Conservation (phyloP, 2,329 filamentous ascomycete species). For the Colletotrichum cordylinicola region DNA sequence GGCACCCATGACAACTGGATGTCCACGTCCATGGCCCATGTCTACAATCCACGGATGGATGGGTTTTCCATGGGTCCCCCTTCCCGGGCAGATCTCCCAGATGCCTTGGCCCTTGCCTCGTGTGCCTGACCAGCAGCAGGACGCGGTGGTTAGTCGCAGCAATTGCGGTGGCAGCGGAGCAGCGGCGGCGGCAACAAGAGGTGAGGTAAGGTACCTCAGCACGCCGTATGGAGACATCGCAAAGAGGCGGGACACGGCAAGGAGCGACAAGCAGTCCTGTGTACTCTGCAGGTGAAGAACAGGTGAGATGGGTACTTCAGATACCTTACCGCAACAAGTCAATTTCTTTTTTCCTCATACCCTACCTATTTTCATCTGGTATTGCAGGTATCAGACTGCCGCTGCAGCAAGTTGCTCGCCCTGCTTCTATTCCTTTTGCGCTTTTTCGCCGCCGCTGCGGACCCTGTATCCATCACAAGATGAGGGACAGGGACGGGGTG, state of each 20-base stretch:
- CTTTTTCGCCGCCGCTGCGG: conserved; percentile 2
- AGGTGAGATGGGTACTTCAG: background rate
- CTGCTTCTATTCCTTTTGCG: background rate
- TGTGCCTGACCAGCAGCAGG: conserved; percentile 2
- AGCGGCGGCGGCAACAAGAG: background rate
- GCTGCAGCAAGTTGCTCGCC: background rate
- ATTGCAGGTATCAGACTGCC: background rate
- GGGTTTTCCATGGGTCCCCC: conserved; percentile 9
- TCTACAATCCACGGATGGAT: background rate
- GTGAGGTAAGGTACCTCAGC: background rate
- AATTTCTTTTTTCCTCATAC: background rate
- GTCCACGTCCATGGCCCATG: background rate
- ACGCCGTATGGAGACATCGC: background rate
- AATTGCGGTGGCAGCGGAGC: background rate
- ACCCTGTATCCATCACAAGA: conserved; percentile 3
- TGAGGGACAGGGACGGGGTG: background rate
- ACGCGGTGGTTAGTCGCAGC: background rate
- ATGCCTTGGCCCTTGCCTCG: conserved; percentile 20
- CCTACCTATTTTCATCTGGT: background rate
- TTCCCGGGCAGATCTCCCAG: conserved; percentile 22
- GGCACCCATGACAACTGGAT: conserved; percentile 2
- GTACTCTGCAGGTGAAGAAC: background rate
- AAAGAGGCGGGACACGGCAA: background rate
- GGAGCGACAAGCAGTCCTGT: background rate
- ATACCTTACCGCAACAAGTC: background rate